Conservation (phyloP, 306 rosid species). For the Purshia tridentata region DNA sequence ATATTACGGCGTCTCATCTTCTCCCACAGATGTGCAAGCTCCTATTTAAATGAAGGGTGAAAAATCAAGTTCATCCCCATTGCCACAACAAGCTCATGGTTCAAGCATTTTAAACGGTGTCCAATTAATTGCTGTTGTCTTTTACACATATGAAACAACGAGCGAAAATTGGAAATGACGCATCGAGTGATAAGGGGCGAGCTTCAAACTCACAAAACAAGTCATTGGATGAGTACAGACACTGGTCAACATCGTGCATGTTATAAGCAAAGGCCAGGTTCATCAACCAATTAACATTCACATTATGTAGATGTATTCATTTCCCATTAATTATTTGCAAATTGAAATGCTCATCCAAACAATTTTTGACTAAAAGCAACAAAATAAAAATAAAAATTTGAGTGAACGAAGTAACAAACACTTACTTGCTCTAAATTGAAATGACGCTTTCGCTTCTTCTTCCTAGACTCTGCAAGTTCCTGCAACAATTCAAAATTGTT, state of each 20-base stretch:
- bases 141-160: background rate
- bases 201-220: background rate
- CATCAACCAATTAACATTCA: background rate
- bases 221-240: background rate
- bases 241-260: background rate
- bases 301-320: background rate
- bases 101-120: background rate
- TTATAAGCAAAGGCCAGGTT: background rate
- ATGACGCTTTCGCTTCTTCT: slow-evolving; percentile 83
- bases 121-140: background rate
- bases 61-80: slow-evolving; percentile 18
- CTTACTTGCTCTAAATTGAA: slow-evolving; percentile 75
- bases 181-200: background rate
- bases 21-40: slow-evolving; percentile 89
- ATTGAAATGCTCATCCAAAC: slow-evolving; percentile 1
- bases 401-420: background rate
- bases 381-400: background rate
- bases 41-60: slow-evolving; percentile 40
- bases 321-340: background rate
- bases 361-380: background rate
- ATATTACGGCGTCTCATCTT: slow-evolving; percentile 82
- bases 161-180: background rate
- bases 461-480: slow-evolving; percentile 86
- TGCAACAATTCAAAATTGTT: slow-evolving; percentile 28
- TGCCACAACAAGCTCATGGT: background rate